These are phyloP conservation scores for Chlorella sp. DNA, from an alignment of 139 green algal genomes.

Conservation along the genomic window DNA sequence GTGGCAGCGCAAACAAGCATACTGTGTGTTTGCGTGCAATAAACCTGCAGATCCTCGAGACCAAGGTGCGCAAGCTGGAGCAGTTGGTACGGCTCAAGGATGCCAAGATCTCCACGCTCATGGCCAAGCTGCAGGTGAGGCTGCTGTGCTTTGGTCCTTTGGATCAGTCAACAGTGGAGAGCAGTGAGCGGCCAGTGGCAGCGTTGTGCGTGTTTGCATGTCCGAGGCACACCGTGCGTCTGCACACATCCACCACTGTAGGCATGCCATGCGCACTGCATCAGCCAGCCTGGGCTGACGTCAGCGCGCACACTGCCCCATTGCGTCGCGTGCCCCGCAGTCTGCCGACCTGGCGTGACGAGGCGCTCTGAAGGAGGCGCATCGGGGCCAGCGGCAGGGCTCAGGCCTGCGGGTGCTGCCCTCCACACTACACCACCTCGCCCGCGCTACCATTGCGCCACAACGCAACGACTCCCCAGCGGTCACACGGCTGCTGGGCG, in stretches of 20 bases:
- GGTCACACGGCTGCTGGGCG: too few species aligned
- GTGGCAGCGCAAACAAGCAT: too few species aligned
- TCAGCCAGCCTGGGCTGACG: neutral
- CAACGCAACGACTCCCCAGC: too few species aligned
- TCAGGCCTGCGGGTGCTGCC: too few species aligned
- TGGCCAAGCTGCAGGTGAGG: conserved; percentile 52
- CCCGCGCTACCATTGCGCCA: too few species aligned
- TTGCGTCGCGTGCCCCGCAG: neutral
- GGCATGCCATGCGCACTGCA: neutral
- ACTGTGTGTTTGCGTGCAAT: neutral
- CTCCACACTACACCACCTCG: too few species aligned
- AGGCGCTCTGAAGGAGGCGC: too few species aligned
- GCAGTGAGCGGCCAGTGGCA: neutral
- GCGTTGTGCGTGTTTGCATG: neutral
- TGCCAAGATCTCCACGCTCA: conserved; percentile 82
- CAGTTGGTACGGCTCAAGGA: conserved; percentile 89
- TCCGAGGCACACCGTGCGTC: neutral
- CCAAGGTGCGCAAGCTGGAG: conserved; percentile 88
- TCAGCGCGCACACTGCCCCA: neutral
- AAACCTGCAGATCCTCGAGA: conserved; percentile 70
- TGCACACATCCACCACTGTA: too few species aligned
- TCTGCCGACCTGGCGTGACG: neutral
- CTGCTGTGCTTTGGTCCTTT: too few species aligned
- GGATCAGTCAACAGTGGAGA: neutral
- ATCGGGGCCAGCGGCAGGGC: too few species aligned